Conservation (phyloP, 1,284 basidiomycete species). For the Crepidotus sp. region DNA sequence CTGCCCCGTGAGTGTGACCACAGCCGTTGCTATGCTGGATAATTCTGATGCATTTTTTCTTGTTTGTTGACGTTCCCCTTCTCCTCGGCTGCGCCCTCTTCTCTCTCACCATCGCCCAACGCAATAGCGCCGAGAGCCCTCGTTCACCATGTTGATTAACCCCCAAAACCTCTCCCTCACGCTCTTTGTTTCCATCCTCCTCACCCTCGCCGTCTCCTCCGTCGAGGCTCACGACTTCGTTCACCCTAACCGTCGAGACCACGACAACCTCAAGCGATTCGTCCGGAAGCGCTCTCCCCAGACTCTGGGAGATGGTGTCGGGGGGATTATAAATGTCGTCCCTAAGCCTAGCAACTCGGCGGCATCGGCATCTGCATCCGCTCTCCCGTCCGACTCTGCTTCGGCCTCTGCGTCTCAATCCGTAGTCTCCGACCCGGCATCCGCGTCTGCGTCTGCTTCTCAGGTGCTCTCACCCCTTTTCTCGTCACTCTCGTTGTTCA, state of each 20-base stretch:
- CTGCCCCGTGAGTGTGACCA: constrained; percentile 10
- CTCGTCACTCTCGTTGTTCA: neutral
- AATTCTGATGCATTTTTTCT: constrained; percentile 12
- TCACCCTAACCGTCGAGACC: constrained; percentile 38
- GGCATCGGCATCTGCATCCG: constrained; percentile 17
- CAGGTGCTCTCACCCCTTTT: neutral
- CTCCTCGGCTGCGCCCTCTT: constrained; percentile 12
- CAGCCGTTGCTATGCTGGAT: constrained; percentile 10
- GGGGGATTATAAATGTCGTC: constrained; percentile 17
- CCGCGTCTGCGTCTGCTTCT: constrained; percentile 16
- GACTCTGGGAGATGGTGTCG: too few relatives aligned
- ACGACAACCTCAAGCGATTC: constrained; percentile 53
- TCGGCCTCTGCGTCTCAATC: constrained; percentile 1
- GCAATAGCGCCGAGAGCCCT: constrained; percentile 7
- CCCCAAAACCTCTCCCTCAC: constrained; percentile 43
- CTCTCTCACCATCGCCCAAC: neutral
- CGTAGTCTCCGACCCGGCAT: too few relatives aligned
- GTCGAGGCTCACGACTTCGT: constrained; percentile 40
- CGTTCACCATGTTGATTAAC: constrained; percentile 36
- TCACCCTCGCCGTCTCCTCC: constrained; percentile 41
- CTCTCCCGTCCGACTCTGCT: constrained; percentile 18
- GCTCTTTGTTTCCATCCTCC: constrained; percentile 51
- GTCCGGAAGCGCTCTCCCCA: constrained; percentile 50
- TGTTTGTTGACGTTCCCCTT: constrained; percentile 13
- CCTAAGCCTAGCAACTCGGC: neutral